Evolutionary conservation across 2,329 filamentous ascomycete species (phyloP), one percentile per base, ranked within the genome.

Genomic region (Arthrinium phaeospermum): DNA sequence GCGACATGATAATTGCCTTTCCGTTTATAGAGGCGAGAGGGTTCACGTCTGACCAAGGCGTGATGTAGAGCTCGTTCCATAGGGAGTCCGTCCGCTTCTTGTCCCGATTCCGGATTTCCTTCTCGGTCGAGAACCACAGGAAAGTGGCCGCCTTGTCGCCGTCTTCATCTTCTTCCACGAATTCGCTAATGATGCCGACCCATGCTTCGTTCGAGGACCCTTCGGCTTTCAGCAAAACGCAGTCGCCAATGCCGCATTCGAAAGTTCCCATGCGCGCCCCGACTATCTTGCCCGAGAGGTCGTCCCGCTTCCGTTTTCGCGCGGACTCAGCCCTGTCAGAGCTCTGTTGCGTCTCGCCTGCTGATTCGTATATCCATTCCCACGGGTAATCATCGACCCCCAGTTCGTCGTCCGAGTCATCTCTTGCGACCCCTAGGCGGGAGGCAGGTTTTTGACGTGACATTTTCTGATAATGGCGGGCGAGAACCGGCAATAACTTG

Each of bases 51-150:
- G 93, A 96, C 30, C 94, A 92, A 0, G 94, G 89, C 0, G 95
- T 97, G 71, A 98, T 91, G 79, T 98, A 99, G 19, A 98, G 87
- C 82, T 99, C 96, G 79, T 98, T 97, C 79, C 90, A 90, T 70
- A 97, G 82, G 73, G 90, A 94, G 82, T 99, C 96, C 16, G 86
- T 88, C 78, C 94, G 88, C 84, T 96, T 97, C 83, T 94, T 96
- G 72, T 91, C 89, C 79, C 92, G 93, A 77, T 94, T 96, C 41
- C 92, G 90, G 73, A 98, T 94, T 83, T 98, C 96, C 78, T 93
- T 93, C 78, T 97, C 93, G 0, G 94, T 94, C 0, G 94, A 95
- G 80, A 99, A 98, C 96, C 96, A 99, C 88, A 98, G 92, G 79
- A 99, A 96, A 74, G 92, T 93, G 71, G 93, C 96, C 37, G 92